Percentiles rank a stretch among this genome's conserved stretches.
Conservation (phyloP, 805 yeast genomes). For the Saccharomyces kudriavzevii region DNA sequence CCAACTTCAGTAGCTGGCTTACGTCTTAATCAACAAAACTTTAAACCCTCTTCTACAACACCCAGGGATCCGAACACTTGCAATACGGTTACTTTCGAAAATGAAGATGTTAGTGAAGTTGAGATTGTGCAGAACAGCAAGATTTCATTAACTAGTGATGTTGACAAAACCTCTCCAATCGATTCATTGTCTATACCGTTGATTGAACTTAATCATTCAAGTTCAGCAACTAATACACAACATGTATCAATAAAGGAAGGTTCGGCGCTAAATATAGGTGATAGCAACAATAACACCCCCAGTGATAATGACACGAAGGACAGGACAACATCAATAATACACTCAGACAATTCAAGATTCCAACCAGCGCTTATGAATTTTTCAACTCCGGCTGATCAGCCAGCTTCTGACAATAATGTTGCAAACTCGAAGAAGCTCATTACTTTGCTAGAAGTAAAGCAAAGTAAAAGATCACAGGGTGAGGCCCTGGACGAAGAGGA, state of each 20-base stretch:
- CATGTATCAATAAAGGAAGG: neutral
- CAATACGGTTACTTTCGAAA: constrained; percentile 13
- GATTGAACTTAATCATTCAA: constrained; percentile 23
- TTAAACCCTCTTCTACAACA: constrained; percentile 9
- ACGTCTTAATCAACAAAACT: neutral
- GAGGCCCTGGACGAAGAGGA: constrained; percentile 7
- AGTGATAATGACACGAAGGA: neutral
- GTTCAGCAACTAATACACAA: neutral
- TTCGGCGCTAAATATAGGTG: neutral
- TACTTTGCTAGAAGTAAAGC: neutral
- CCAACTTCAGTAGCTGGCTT: constrained; percentile 5
- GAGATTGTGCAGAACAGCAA: neutral
- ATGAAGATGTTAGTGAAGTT: constrained; percentile 7
- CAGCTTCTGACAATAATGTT: neutral
- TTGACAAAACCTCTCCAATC: constrained; percentile 28
- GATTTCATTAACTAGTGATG: constrained; percentile 13
- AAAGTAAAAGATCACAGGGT: neutral
- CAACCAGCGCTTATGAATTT: neutral
- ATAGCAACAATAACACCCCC: neutral
- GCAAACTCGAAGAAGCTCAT: neutral
- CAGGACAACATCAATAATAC: neutral
- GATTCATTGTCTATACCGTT: constrained; percentile 30
- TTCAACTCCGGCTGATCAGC: neutral
- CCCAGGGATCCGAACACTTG: constrained; percentile 16
- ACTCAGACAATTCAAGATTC: neutral